Evolutionary conservation across 768 basidiomycete species (phyloP), one percentile per base, ranked within the genome.

Genomic region (Tricholoma flavovirens): DNA sequence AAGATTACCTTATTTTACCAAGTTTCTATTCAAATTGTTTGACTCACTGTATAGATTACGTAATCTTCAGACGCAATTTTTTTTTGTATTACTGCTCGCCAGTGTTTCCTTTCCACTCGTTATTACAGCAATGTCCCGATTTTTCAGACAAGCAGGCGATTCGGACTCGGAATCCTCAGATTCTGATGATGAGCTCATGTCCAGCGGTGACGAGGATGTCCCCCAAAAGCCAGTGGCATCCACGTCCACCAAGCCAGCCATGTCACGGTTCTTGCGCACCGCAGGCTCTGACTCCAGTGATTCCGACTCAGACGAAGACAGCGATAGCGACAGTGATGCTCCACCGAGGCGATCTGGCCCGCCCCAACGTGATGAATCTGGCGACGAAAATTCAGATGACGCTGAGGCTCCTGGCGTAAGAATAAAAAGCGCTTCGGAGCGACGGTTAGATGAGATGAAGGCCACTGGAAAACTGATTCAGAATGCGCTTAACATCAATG

Each of bases 401-500:
- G 90, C 88, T 19, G 88, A 86, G 51, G 84, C 83, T 35, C 81
- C 82, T 15, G 83, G 86, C 33, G 81, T 89, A 48, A 80, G 82
- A 57, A 87, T 90, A 61, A 83, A 92, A 70, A 93, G 90, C 67
- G 95, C 96, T 38, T 88, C 88, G 64, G 91, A 95, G 71, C 95
- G 92, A 71, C 80, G 95, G 53, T 71, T 94, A 66, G 93, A 88
- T 49, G 97, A 98, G 78, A 95, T 98, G 84, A 95, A 98, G 71
- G 84, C 84, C 1, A 88, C 88, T 3, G 91, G 92, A 54, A 94
- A 88, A 73, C 78, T 78, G 48, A 97, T 98, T 76, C 92, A 96
- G 48, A 98, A 99, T 67, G 94, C 88, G 17, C 77, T 90, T 59
- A 96, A 91, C 78, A 95, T 96, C 63, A 96, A 95, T 64, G 94